phyloP scores from a whole-genome alignment of 495 filamentous ascomycete genomes.

The Xylaria sp. region DNA sequence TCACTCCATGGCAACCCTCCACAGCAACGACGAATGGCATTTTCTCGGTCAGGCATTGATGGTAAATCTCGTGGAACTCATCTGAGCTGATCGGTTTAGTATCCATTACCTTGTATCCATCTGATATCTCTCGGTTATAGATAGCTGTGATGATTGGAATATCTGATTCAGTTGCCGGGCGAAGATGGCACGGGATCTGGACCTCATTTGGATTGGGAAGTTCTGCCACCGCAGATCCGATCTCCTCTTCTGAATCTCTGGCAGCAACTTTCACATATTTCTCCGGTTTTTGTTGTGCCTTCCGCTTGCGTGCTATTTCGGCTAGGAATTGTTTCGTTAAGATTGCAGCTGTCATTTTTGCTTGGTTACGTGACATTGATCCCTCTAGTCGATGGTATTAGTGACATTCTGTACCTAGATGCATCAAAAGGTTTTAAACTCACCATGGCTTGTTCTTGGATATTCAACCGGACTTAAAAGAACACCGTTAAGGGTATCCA shows the following conservation, averaged over 20 bases:
- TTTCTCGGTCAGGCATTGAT: slow-evolving; percentile 24
- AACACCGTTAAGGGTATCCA: slow-evolving; percentile 41
- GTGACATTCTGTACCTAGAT: neutral
- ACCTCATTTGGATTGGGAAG: slow-evolving; percentile 34
- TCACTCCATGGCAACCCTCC: slow-evolving; percentile 26
- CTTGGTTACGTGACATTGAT: slow-evolving; percentile 3
- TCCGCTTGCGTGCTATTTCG: neutral
- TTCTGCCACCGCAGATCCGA: neutral
- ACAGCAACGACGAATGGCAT: slow-evolving; percentile 54
- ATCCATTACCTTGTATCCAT: slow-evolving; percentile 43
- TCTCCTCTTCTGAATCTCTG: no score
- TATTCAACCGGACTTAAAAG: slow-evolving; percentile 38
- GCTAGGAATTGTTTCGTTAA: neutral
- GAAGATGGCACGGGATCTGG: slow-evolving; percentile 40
- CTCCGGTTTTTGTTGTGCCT: neutral
- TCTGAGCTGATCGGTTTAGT: slow-evolving; percentile 30
- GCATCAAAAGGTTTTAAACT: neutral
- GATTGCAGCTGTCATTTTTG: neutral
- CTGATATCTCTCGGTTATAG: slow-evolving; percentile 48
- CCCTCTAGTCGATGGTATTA: slow-evolving; percentile 2
- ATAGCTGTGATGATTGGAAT: slow-evolving; percentile 39
- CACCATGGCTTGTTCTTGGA: slow-evolving; percentile 31
- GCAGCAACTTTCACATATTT: neutral
- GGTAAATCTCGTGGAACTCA: slow-evolving; percentile 39
- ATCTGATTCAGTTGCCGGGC: slow-evolving; percentile 42